Base-by-base conservation (phyloP, 2,329 filamentous ascomycete species). In the Diaporthe citrichinensis region DNA sequence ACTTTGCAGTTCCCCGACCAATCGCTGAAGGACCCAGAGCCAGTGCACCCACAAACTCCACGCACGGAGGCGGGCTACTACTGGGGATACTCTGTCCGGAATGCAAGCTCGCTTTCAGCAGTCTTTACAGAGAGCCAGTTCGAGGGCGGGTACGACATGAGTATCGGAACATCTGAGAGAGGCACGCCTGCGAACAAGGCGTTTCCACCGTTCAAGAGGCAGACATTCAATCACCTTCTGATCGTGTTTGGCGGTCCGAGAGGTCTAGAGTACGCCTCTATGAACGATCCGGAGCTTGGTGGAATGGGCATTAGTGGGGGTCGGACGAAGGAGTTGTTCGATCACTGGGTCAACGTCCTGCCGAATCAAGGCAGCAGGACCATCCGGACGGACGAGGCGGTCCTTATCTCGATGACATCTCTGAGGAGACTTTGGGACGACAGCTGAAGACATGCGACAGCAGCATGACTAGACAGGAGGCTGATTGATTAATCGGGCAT, bases 81-180 rank as follows among this genome's bases (percentile, higher is more conserved):
- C 85, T 98, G 95, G 95, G 95, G 95, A 61, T 98, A 94, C 83
- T 89, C 86, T 12, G 91, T 95, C 4, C 90, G 95, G 36, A 90
- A 89, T 77, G 92, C 92, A 49, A 80, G 84, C 6, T 92, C 90
- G 3, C 88, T 98, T 7, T 94, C 94, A 7, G 86, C 89, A 7
- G 91, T 97, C 10, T 95, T 96, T 80, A 95, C 94, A 5, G 94
- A 96, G 82, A 92, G 91, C 78, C 89, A 91, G 0, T 95, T 91
- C 81, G 91, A 94, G 74, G 91, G 90, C 61, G 95, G 95, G 17
- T 98, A 98, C 84, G 94, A 97, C 83, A 79, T 96, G 74, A 94
- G 92, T 79, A 92, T 98, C 78, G 95, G 95, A 23, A 97, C 95
- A 0, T 96, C 94, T 4, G 95, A 97, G 84, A 91, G 94, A 77